phyloP scores from a whole-genome alignment of 495 filamentous ascomycete genomes.

The Penicillium cosmopolitanum region DNA sequence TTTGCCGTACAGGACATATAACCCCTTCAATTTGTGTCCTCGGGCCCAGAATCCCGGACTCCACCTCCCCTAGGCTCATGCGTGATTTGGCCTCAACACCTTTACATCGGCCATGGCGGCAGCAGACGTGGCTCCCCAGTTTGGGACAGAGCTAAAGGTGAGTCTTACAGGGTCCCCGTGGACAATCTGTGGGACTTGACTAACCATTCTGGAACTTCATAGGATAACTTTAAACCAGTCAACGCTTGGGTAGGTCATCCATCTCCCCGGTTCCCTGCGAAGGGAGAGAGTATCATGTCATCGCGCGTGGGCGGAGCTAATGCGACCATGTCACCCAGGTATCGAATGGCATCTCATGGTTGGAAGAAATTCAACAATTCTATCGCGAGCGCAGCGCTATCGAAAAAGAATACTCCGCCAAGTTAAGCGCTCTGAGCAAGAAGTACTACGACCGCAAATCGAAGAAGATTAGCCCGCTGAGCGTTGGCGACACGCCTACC shows the following conservation, averaged over 20 bases:
- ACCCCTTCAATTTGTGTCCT: constrained; percentile 1
- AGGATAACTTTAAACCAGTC: constrained; percentile 95
- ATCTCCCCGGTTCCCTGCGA: constrained; percentile 24
- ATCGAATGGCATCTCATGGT: constrained; percentile 83
- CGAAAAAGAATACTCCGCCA: constrained; percentile 94
- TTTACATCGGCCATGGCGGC: constrained; percentile 64
- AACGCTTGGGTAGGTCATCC: constrained; percentile 74
- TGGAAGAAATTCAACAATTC: constrained; percentile 96
- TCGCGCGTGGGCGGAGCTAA: constrained; percentile 30
- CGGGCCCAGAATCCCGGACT: not conserved
- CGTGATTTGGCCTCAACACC: constrained; percentile 22
- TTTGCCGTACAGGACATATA: not conserved
- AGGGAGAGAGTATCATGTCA: constrained; percentile 21
- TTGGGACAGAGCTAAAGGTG: constrained; percentile 92
- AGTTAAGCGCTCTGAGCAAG: constrained; percentile 83
- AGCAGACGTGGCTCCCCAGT: constrained; percentile 72
- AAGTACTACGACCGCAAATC: constrained; percentile 97
- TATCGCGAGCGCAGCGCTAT: constrained; percentile 92
- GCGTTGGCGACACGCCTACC: constrained; percentile 89
- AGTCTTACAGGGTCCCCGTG: constrained; percentile 6
- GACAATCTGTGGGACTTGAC: not conserved
- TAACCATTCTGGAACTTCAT: constrained; percentile 16
- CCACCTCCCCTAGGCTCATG: constrained; percentile 19
- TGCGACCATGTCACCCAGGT: constrained; percentile 54
- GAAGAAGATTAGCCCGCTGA: constrained; percentile 83